Evolutionary conservation across 83 land plant genomes (phyloP).

Genomic region (Diphasiastrum complanatum): DNA sequence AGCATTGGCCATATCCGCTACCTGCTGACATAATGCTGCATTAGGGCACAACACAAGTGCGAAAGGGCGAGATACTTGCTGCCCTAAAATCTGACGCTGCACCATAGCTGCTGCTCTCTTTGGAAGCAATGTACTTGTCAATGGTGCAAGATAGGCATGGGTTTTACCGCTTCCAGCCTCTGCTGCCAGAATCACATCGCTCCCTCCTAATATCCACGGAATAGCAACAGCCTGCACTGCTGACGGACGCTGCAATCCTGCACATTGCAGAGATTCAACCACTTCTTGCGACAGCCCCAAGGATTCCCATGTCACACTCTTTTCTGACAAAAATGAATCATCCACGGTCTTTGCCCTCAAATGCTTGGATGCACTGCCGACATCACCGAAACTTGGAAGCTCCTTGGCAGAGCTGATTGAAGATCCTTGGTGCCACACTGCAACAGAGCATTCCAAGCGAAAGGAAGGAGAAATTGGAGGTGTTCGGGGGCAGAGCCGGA

Average conservation of each 20-base stretch:
- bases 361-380: slow-evolving; percentile 23
- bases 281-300: slow-evolving; percentile 53
- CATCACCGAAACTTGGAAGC: no score
- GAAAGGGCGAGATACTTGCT: slow-evolving; percentile 16
- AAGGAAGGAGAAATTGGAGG: no score
- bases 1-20: slow-evolving; percentile 66
- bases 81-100: neutral
- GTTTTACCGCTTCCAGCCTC: slow-evolving; percentile 99
- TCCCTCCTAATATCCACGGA: slow-evolving; percentile 56
- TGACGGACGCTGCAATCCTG: slow-evolving; percentile 52
- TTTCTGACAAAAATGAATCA: slow-evolving; percentile 43
- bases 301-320: slow-evolving; percentile 48
- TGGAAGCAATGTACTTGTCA: slow-evolving; percentile 42
- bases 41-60: slow-evolving; percentile 86
- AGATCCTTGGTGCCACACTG: no score
- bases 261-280: slow-evolving; percentile 26
- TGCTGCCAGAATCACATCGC: slow-evolving; percentile 84
- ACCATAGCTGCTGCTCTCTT: slow-evolving; percentile 6
- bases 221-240: slow-evolving; percentile 71
- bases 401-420: no score
- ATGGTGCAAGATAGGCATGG: slow-evolving; percentile 74
- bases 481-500: no score
- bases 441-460: no score
- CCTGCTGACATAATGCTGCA: slow-evolving; percentile 89
- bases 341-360: slow-evolving; percentile 12